Evolutionary conservation across 306 rosid genomes (phyloP).

Genomic region (Acacia melanoxylon): DNA sequence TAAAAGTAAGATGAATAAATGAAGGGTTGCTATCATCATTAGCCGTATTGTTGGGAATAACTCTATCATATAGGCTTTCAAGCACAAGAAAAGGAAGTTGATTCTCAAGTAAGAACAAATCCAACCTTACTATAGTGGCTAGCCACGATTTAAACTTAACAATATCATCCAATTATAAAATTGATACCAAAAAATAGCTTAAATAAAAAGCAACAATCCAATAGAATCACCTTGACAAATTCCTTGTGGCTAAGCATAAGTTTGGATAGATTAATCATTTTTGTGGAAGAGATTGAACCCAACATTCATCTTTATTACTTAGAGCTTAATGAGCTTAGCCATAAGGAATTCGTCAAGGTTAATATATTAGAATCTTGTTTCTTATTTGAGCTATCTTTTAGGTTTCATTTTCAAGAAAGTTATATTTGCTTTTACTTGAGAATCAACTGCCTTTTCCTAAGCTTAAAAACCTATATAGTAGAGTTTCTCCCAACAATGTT

Average conservation of each 20-base stretch:
- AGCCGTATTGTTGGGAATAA: neutral
- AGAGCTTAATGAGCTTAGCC: no score
- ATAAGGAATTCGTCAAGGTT: no score
- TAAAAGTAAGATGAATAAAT: neutral
- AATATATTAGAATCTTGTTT: no score
- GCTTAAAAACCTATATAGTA: no score
- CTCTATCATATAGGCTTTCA: neutral
- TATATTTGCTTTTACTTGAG: no score
- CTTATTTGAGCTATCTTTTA: no score
- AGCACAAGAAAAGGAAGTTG: slow-evolving; percentile 9
- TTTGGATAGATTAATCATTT: no score
- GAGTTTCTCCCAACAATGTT: no score
- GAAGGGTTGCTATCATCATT: neutral
- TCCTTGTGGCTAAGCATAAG: neutral
- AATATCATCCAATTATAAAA: neutral
- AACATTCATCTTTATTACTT: no score
- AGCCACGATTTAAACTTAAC: neutral
- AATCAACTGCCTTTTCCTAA: no score
- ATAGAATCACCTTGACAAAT: slow-evolving; percentile 8
- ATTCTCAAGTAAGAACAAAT: slow-evolving; percentile 26
- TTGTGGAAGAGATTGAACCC: no score
- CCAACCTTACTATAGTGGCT: neutral
- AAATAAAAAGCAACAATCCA: neutral
- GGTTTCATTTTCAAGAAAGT: no score
- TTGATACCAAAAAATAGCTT: neutral